Conservation (phyloP, 2,329 filamentous ascomycete genomes). For the Penicillium sumatraense region DNA sequence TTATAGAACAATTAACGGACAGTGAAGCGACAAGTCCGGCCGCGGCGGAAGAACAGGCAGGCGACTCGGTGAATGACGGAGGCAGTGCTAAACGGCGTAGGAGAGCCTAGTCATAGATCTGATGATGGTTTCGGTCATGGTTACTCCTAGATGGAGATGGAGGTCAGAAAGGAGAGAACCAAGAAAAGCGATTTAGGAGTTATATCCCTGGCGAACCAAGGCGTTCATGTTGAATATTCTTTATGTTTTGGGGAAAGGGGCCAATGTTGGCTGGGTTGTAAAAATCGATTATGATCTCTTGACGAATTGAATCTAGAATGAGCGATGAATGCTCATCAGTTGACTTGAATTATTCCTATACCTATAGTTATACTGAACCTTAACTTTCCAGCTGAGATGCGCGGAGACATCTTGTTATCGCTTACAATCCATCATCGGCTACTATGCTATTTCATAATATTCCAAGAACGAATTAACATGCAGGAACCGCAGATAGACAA, state of each 20-base stretch:
- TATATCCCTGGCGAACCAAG: constrained; percentile 3
- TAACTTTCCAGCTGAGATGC: no score
- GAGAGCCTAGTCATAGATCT: constrained; percentile 32
- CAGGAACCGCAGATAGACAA: no score
- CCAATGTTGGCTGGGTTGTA: constrained; percentile 2
- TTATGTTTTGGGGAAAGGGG: constrained; percentile 1
- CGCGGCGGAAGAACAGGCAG: constrained; percentile 37
- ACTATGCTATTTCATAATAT: no score
- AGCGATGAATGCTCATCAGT: constrained; percentile 1
- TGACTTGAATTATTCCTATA: no score
- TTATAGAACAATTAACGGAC: constrained; percentile 50
- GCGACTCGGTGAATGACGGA: constrained; percentile 25
- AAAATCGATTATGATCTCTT: constrained; percentile 1
- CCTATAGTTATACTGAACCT: no score
- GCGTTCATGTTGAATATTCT: constrained; percentile 1
- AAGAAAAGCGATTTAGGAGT: background rate
- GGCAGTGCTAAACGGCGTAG: constrained; percentile 38
- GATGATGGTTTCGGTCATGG: no score
- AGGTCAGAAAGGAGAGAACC: background rate
- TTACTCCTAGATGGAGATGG: background rate
- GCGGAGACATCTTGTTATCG: no score
- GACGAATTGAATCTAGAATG: constrained; percentile 5
- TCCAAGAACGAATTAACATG: no score
- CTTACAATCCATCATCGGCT: no score
- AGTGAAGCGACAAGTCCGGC: constrained; percentile 50